These are phyloP conservation scores for Paecilomyces fulvus DNA, from an alignment of 2,329 filamentous ascomycete genomes.

Conservation along the genomic window DNA sequence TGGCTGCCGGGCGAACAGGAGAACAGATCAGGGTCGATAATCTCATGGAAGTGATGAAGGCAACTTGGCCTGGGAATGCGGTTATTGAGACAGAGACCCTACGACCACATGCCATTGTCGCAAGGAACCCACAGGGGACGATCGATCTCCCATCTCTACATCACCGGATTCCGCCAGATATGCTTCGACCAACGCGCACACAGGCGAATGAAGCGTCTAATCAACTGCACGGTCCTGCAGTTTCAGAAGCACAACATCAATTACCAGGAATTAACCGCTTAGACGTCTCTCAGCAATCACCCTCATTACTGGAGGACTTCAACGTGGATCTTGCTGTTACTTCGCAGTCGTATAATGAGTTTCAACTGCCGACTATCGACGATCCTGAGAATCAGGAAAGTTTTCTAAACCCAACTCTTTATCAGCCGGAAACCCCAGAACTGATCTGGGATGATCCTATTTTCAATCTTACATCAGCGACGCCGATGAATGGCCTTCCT, in stretches of 20 bases:
- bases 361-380: too few relatives aligned
- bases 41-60: constrained; percentile 1
- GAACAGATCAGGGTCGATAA: constrained; percentile 5
- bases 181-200: too few relatives aligned
- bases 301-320: constrained; percentile 1
- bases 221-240: neutral
- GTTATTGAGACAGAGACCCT: neutral
- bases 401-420: constrained; percentile 1
- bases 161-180: too few relatives aligned
- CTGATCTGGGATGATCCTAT: constrained; percentile 4
- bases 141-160: too few relatives aligned
- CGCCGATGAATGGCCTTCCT: neutral
- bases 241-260: neutral
- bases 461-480: constrained; percentile 2
- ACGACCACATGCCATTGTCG: neutral
- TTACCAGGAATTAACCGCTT: constrained; percentile 1
- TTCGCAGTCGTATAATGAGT: constrained; percentile 1
- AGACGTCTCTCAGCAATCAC: neutral
- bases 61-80: neutral
- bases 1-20: constrained; percentile 1
- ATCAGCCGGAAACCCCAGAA: neutral
- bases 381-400: too few relatives aligned
- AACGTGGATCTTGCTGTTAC: constrained; percentile 3
- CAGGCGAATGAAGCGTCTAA: too few relatives aligned
- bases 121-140: too few relatives aligned